Conservation (phyloP, 305 asterid genomes). For the Caryopteris hybrid region DNA sequence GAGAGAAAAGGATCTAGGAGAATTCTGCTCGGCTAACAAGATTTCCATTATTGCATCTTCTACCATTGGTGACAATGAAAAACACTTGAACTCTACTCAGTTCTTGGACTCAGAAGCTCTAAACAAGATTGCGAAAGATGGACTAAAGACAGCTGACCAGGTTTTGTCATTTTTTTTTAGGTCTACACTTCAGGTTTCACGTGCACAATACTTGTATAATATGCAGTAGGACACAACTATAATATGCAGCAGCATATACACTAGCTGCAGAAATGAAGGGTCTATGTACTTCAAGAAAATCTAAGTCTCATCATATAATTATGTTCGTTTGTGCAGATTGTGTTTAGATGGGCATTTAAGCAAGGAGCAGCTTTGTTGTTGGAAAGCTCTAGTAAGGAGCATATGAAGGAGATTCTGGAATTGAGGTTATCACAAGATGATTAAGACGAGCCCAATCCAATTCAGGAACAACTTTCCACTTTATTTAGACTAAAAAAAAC, state of each 20-base stretch:
- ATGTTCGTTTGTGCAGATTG: neutral
- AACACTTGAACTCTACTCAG: neutral
- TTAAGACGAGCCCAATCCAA: no score
- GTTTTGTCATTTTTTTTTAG: neutral
- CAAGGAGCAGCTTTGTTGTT: slow-evolving; percentile 14
- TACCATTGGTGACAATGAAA: neutral
- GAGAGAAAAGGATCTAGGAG: slow-evolving; percentile 6
- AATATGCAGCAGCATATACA: no score
- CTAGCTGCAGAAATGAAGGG: no score
- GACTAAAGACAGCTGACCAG: slow-evolving; percentile 5
- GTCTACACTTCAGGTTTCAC: no score
- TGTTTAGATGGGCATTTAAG: slow-evolving; percentile 1
- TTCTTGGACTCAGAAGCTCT: neutral
- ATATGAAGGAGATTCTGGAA: slow-evolving; percentile 5
- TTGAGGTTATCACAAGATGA: neutral
- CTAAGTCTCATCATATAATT: no score
- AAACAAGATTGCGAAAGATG: neutral
- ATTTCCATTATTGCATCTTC: slow-evolving; percentile 7
- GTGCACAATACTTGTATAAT: no score
- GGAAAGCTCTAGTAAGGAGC: slow-evolving; percentile 5
- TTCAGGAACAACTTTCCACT: no score
- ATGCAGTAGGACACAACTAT: no score
- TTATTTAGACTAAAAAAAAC: no score
- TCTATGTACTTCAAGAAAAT: no score
- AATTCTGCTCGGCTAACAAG: slow-evolving; percentile 2